A percentile compares a stretch with the other conserved stretches of the same genome.
These are phyloP conservation scores for Neurospora sp. DNA, from an alignment of 495 filamentous ascomycete genomes.

Conservation along the genomic window DNA sequence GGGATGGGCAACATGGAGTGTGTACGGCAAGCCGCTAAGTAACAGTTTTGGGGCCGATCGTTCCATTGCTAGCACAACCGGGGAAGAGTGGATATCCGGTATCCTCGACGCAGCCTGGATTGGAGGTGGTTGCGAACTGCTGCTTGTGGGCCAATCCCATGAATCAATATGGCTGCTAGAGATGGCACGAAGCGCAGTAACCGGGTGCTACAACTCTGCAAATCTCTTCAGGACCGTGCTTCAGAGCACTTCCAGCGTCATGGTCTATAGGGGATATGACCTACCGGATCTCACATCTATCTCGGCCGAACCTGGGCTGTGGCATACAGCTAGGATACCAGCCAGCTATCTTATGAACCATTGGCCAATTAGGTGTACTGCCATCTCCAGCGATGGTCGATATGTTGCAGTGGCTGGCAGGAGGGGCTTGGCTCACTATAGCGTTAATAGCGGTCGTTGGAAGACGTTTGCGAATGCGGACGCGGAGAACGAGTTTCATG, in stretches of 20 bases:
- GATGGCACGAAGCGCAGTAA: conserved; percentile 83
- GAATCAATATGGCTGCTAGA: conserved; percentile 81
- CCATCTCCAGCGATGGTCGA: conserved; percentile 81
- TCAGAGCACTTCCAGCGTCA: conserved; percentile 71
- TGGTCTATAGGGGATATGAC: conserved; percentile 90
- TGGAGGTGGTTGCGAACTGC: conserved; percentile 74
- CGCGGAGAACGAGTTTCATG: conserved; percentile 80
- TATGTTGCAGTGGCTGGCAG: conserved; percentile 93
- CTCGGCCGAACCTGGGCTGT: conserved; percentile 82
- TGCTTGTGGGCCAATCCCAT: conserved; percentile 57
- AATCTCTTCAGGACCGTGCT: conserved; percentile 86
- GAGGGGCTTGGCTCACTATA: conserved; percentile 90
- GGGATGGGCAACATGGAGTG: conserved; percentile 95
- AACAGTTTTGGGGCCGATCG: conserved; percentile 68
- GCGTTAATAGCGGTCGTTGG: conserved; percentile 88
- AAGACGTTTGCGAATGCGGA: conserved; percentile 78
- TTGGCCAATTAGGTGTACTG: conserved; percentile 80
- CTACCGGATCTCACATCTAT: conserved; percentile 81
- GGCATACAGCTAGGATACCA: conserved; percentile 87
- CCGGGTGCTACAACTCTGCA: conserved; percentile 79
- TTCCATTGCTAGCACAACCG: conserved; percentile 50
- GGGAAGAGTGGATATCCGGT: conserved; percentile 72
- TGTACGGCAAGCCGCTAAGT: conserved; percentile 81
- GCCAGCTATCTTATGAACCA: conserved; percentile 75
- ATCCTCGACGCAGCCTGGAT: conserved; percentile 73